These are phyloP conservation scores for Colletotrichum tamarilloi DNA, from an alignment of 2,329 filamentous ascomycete species.

Conservation along the genomic window DNA sequence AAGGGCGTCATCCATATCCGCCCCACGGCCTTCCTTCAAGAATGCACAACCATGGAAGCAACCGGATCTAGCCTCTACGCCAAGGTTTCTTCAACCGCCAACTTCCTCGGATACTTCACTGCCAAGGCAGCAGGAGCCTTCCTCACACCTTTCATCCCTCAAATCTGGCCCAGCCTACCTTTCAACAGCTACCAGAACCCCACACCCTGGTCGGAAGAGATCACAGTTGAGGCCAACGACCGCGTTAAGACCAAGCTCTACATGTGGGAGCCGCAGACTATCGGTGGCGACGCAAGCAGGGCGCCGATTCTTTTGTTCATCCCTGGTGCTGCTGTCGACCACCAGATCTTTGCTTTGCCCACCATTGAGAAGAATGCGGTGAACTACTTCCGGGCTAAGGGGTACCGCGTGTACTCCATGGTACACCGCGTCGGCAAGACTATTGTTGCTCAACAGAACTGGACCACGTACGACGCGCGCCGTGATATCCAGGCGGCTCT, in stretches of 20 bases:
- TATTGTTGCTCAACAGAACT: slow-evolving; percentile 60
- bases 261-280: slow-evolving; percentile 63
- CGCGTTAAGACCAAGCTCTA: slow-evolving; percentile 63
- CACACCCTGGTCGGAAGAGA: slow-evolving; percentile 54
- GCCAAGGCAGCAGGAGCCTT: slow-evolving; percentile 63
- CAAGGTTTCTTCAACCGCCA: slow-evolving; percentile 57
- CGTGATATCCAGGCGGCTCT: slow-evolving; percentile 68
- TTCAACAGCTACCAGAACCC: slow-evolving; percentile 64
- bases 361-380: slow-evolving; percentile 71
- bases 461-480: slow-evolving; percentile 69
- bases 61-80: slow-evolving; percentile 58
- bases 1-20: slow-evolving; percentile 69
- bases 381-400: slow-evolving; percentile 69
- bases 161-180: slow-evolving; percentile 63
- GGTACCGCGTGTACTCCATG: slow-evolving; percentile 69
- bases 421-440: slow-evolving; percentile 69
- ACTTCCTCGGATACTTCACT: slow-evolving; percentile 67
- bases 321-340: slow-evolving; percentile 71
- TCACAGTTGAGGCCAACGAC: slow-evolving; percentile 62
- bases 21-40: slow-evolving; percentile 62
- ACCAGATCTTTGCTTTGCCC: slow-evolving; percentile 71
- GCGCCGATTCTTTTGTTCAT: slow-evolving; percentile 68
- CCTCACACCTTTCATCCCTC: slow-evolving; percentile 62
- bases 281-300: slow-evolving; percentile 41
- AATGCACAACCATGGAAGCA: slow-evolving; percentile 64